Evolutionary conservation across 2,329 filamentous ascomycete species (phyloP), one percentile per base, ranked within the genome.

Genomic region (Fusarium brachygibbosum): DNA sequence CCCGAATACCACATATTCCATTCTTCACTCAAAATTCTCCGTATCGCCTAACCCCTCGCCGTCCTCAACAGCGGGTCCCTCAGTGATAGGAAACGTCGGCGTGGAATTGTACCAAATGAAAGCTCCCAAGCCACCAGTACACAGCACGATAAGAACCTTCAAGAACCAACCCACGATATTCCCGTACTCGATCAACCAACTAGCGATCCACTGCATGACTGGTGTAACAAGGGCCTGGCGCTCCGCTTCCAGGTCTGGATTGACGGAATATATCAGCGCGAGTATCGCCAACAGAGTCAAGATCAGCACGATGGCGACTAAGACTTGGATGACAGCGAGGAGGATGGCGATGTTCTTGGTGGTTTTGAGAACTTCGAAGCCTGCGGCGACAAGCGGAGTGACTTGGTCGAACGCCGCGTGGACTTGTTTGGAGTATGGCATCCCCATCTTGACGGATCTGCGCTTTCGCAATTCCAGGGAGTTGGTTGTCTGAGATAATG

Each of bases 361-460:
- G 9, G 60, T 63, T 48, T 48, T 10, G 11, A 63, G 58, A 2
- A 63, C 60, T 45, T 63, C 60, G 8, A 63, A 63, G 0, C 60
- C 60, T 7, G 60, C 60, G 6, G 58, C 60, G 2, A 63, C 60
- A 2, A 63, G 38, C 0, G 58, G 60, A 3, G 60, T 63, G 14
- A 63, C 60, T 32, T 63, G 60, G 1, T 63, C 60, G 2, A 63
- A 63, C 4, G 60, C 60, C 16, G 58, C 42, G 4, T 63, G 28
- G 16, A 63, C 60, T 49, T 63, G 42, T 45, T 63, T 63, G 0
- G 60, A 63, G 28, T 63, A 63, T 11, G 60, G 60, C 58, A 63
- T 63, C 0, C 60, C 60, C 60, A 63, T 63, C 11, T 11, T 16
- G 13, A 28, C 17, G 12, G 4, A 4, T n/a, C 6, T 31, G 5